Evolutionary conservation across 1,284 basidiomycete genomes (phyloP).

Genomic region (Cryptococcus neoformans): DNA sequence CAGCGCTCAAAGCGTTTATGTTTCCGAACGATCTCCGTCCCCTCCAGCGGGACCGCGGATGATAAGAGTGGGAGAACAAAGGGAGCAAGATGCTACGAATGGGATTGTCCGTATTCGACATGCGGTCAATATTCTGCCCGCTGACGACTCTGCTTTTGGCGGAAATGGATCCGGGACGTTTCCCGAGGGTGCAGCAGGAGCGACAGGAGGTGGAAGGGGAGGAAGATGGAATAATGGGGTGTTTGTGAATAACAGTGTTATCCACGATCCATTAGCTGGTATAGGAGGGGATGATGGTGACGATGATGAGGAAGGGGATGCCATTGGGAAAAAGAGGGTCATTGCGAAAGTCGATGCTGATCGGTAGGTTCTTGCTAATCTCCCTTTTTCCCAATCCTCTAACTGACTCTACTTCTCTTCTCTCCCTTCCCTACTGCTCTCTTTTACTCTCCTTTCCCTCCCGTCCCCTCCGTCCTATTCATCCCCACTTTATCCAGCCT

Average conservation of each 20-base stretch:
- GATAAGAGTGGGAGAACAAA: not conserved
- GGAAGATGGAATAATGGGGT: not conserved
- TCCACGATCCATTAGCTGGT: constrained; percentile 9
- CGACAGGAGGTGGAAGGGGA: not conserved
- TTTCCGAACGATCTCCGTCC: not conserved
- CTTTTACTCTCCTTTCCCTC: too few species aligned
- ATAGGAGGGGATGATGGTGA: constrained; percentile 12
- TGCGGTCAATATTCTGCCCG: too few species aligned
- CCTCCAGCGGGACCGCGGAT: not conserved
- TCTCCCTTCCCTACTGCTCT: too few species aligned
- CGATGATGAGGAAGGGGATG: constrained; percentile 29
- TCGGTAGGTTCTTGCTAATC: constrained; percentile 38
- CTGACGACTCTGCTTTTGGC: too few species aligned
- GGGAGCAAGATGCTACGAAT: not conserved
- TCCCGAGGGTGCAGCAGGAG: not conserved
- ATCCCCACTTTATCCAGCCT: not conserved
- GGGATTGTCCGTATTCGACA: too few species aligned
- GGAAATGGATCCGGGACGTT: too few species aligned
- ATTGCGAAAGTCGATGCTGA: constrained; percentile 67
- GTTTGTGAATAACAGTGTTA: not conserved
- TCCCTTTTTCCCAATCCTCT: too few species aligned
- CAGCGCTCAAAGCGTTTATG: too few species aligned
- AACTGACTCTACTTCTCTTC: too few species aligned
- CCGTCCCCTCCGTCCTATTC: not conserved
- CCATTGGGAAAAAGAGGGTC: constrained; percentile 55